Percentiles rank a stretch among this genome's conserved stretches.
Evolutionary conservation across 2,329 filamentous ascomycete species (phyloP).

Genomic region (Biscogniauxia marginata): DNA sequence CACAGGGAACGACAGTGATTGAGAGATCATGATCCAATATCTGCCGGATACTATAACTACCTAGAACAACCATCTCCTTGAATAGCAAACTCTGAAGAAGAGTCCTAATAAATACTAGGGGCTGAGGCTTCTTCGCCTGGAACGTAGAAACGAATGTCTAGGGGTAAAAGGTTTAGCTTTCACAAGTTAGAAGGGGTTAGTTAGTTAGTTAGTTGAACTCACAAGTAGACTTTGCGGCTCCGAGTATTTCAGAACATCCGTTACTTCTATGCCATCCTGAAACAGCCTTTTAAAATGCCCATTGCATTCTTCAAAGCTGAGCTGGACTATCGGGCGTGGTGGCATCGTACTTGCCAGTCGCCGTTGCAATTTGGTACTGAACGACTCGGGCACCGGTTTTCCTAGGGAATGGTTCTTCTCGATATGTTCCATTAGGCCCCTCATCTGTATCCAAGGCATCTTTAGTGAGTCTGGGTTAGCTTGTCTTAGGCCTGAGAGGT

Average conservation of each 20-base stretch:
- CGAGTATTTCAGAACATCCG: constrained; percentile 64
- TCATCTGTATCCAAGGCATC: constrained; percentile 52
- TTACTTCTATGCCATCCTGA: constrained; percentile 67
- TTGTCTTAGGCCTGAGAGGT: constrained; percentile 45
- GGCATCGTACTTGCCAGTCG: constrained; percentile 91
- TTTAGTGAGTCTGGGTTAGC: constrained; percentile 45
- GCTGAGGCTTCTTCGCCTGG: constrained; percentile 76
- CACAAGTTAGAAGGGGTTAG: constrained; percentile 9
- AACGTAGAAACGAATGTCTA: constrained; percentile 74
- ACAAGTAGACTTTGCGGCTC: constrained; percentile 71
- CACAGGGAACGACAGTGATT: constrained; percentile 70
- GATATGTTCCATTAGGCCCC: constrained; percentile 53
- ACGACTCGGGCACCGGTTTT: constrained; percentile 69
- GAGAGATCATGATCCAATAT: constrained; percentile 82
- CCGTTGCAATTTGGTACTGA: constrained; percentile 88
- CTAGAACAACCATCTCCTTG: constrained; percentile 67
- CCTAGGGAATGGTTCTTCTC: constrained; percentile 61
- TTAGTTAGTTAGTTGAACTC: constrained; percentile 31
- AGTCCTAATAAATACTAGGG: constrained; percentile 79
- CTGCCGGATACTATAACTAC: constrained; percentile 66
- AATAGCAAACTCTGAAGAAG: constrained; percentile 76
- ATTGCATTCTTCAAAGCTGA: constrained; percentile 71
- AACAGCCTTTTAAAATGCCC: constrained; percentile 68
- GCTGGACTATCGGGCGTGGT: constrained; percentile 81
- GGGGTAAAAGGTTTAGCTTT: constrained; percentile 16